Conservation (phyloP, 2,329 filamentous ascomycete genomes). For the Pleomassaria siparia region DNA sequence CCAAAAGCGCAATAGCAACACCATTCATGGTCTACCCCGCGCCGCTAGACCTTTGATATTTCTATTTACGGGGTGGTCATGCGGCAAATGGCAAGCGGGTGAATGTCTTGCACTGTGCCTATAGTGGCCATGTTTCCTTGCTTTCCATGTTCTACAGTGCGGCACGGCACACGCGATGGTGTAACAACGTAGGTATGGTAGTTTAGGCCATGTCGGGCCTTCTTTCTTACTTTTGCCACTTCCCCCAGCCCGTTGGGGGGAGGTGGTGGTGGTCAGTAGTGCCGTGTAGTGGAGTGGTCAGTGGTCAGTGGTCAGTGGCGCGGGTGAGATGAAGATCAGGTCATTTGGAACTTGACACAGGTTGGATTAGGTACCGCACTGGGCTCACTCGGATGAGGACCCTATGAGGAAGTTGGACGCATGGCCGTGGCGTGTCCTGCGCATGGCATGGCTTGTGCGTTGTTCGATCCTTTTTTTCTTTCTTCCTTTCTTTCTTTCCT, state of each 20-base stretch:
- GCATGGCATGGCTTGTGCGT: not conserved
- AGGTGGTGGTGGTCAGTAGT: too few relatives aligned
- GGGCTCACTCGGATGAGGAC: not conserved
- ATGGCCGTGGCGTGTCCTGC: too few relatives aligned
- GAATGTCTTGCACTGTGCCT: slow-evolving; percentile 3
- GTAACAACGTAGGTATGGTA: not conserved
- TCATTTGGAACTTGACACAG: not conserved
- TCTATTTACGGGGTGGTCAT: slow-evolving; percentile 3
- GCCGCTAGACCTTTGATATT: not conserved
- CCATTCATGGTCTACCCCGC: not conserved
- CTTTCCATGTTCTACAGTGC: not conserved
- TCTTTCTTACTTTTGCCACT: not conserved
- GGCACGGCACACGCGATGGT: not conserved
- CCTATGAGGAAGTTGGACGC: slow-evolving; percentile 1
- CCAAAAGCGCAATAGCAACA: not conserved
- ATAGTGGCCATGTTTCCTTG: slow-evolving; percentile 5
- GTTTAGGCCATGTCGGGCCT: not conserved
- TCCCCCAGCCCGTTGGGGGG: not conserved
- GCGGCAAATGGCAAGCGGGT: not conserved
- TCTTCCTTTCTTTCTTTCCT: not conserved
- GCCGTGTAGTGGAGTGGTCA: too few relatives aligned
- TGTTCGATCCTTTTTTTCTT: not conserved
- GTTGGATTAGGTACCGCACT: not conserved
- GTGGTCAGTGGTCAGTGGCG: too few relatives aligned
- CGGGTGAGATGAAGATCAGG: slow-evolving; percentile 3